phyloP scores from a whole-genome alignment of 441 rosid species.

The Macaranga tanarius region DNA sequence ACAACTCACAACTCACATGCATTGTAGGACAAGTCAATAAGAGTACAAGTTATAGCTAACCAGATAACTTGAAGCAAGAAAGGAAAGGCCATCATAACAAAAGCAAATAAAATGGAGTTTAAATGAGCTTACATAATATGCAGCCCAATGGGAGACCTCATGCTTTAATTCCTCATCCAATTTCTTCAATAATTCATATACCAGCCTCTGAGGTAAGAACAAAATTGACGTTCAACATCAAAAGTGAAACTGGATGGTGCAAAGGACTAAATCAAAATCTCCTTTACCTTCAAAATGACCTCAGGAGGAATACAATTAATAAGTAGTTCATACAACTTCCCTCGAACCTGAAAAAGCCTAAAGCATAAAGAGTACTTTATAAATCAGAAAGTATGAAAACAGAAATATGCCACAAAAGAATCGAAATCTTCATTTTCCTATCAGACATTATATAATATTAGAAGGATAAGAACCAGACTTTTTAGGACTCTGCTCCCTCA shows the following conservation, averaged over 20 bases:
- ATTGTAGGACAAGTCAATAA: no score
- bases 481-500: constrained; percentile 97
- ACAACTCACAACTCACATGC: not conserved
- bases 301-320: constrained; percentile 88
- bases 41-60: not conserved
- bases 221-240: constrained; percentile 15
- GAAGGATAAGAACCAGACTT: constrained; percentile 39
- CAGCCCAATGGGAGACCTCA: constrained; percentile 94
- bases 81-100: not conserved
- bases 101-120: not conserved
- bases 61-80: not conserved
- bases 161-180: constrained; percentile 90
- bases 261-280: constrained; percentile 10
- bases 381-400: constrained; percentile 20
- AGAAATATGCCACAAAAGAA: not conserved
- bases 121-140: constrained; percentile 69
- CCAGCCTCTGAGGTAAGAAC: constrained; percentile 55
- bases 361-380: constrained; percentile 19
- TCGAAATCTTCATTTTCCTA: not conserved
- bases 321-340: constrained; percentile 83
- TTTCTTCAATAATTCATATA: constrained; percentile 74
- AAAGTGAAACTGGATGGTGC: not conserved
- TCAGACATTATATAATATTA: not conserved
- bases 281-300: constrained; percentile 67
- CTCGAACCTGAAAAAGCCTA: constrained; percentile 87